These are phyloP conservation scores for Saksenaea vasiformis DNA, from an alignment of 371 early-diverging fungal species.

Conservation along the genomic window DNA sequence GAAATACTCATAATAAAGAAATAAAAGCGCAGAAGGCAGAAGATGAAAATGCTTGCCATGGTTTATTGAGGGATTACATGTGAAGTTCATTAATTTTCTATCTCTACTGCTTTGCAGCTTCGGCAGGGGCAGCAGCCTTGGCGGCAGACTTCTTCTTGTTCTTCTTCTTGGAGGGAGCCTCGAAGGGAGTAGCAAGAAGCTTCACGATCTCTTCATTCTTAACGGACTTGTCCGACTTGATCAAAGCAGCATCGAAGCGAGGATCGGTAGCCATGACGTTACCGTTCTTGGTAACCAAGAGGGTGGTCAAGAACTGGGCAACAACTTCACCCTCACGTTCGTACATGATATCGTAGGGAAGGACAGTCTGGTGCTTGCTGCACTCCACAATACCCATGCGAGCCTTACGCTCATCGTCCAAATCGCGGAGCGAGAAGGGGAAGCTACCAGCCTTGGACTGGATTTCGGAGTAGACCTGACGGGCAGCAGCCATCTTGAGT, in stretches of 20 bases:
- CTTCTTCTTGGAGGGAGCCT: constrained; percentile 40
- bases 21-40: constrained; percentile 3
- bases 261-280: constrained; percentile 76
- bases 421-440: constrained; percentile 83
- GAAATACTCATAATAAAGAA: constrained; percentile 10
- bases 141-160: constrained; percentile 30
- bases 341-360: constrained; percentile 81
- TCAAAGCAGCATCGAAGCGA: constrained; percentile 61
- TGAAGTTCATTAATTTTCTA: background rate
- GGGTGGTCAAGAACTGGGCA: constrained; percentile 91
- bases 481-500: constrained; percentile 89
- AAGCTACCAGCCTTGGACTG: constrained; percentile 81
- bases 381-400: constrained; percentile 94
- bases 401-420: constrained; percentile 86
- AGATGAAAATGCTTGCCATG: constrained; percentile 2
- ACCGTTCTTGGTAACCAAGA: constrained; percentile 86
- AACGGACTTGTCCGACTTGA: constrained; percentile 78
- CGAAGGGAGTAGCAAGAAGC: constrained; percentile 61
- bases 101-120: constrained; percentile 18
- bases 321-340: constrained; percentile 82
- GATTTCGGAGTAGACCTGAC: constrained; percentile 76
- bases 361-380: constrained; percentile 78
- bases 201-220: constrained; percentile 71
- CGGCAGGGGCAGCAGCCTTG: constrained; percentile 19
- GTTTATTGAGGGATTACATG: constrained; percentile 2